These are phyloP conservation scores for Lobulomyces angularis DNA, from an alignment of 192 early-diverging fungal genomes.

Conservation along the genomic window DNA sequence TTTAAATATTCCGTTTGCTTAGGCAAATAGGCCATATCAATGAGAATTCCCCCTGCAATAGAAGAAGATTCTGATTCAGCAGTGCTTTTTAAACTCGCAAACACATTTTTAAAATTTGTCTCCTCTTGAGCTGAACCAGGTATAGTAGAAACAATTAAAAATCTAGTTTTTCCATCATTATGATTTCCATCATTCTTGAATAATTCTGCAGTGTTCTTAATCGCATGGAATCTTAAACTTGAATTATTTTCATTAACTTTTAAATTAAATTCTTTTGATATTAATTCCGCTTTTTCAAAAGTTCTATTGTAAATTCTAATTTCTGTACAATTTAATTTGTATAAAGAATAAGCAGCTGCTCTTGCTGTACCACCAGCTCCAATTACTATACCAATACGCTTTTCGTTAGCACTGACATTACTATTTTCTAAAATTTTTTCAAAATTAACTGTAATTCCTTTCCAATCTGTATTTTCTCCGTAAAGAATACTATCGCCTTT, in stretches of 20 bases:
- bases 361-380: constrained; percentile 91
- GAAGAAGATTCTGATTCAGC: constrained; percentile 15
- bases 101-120: constrained; percentile 36
- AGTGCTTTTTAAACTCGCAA: constrained; percentile 17
- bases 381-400: constrained; percentile 64
- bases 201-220: constrained; percentile 30
- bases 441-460: constrained; percentile 52
- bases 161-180: constrained; percentile 21
- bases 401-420: background rate
- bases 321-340: constrained; percentile 37
- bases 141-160: constrained; percentile 69
- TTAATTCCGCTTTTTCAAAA: constrained; percentile 45
- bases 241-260: constrained; percentile 7
- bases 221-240: constrained; percentile 35
- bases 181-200: constrained; percentile 2
- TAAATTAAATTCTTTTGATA: constrained; percentile 33
- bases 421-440: background rate
- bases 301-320: constrained; percentile 85
- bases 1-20: constrained; percentile 65
- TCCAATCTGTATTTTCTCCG: constrained; percentile 95
- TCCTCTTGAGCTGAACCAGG: constrained; percentile 47
- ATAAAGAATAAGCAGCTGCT: constrained; percentile 77
- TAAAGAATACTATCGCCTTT: constrained; percentile 26
- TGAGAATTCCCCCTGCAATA: constrained; percentile 50
- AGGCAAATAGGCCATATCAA: constrained; percentile 94